These are phyloP conservation scores for Mycosphaerella sp. DNA, from an alignment of 2,329 filamentous ascomycete genomes.

Conservation along the genomic window DNA sequence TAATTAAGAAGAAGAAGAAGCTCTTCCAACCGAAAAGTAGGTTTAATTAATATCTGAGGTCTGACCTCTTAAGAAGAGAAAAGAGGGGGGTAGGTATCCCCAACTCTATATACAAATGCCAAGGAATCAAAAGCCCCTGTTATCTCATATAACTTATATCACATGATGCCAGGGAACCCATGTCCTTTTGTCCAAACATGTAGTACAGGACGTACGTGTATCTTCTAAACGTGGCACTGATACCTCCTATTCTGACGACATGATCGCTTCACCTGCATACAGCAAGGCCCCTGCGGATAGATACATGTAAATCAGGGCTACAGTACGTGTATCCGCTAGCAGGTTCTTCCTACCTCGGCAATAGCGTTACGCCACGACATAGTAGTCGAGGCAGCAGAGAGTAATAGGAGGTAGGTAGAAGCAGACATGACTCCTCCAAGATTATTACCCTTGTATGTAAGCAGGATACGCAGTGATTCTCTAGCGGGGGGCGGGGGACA, in stretches of 20 bases:
- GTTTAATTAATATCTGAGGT: too few species aligned
- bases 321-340: background rate
- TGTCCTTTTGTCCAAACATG: too few species aligned
- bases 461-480: background rate
- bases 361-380: background rate
- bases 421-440: background rate
- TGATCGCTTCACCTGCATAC: slow-evolving; percentile 7
- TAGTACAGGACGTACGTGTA: too few species aligned
- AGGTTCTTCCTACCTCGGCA: slow-evolving; percentile 5
- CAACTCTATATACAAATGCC: too few species aligned
- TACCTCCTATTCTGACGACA: slow-evolving; percentile 8
- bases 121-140: too few species aligned
- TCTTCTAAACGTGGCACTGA: background rate
- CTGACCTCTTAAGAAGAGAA: too few species aligned
- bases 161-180: too few species aligned
- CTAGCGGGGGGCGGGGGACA: too few species aligned
- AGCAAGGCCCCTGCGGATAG: slow-evolving; percentile 2
- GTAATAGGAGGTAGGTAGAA: background rate
- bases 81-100: too few species aligned
- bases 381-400: background rate
- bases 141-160: too few species aligned
- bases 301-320: background rate
- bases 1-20: background rate
- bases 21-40: too few species aligned
- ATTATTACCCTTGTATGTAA: background rate